Evolutionary conservation across 164 flowering plant species (phyloP).

Genomic region (Nelumbo lutea): DNA sequence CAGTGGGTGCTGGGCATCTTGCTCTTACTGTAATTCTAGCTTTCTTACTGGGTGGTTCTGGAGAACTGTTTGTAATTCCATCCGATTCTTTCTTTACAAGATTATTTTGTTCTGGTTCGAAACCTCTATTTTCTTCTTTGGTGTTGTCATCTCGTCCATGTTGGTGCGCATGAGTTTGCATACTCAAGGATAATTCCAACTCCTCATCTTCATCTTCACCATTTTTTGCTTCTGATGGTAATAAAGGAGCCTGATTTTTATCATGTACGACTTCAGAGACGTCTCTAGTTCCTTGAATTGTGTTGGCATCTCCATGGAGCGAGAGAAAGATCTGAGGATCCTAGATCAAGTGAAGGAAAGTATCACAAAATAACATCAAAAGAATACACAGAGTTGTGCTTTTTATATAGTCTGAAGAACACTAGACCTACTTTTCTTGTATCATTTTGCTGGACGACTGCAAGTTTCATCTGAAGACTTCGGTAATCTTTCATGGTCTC

Average conservation of each 20-base stretch:
- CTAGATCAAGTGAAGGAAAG: conserved; percentile 14
- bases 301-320: conserved; percentile 15
- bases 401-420: too few relatives aligned
- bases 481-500: conserved; percentile 58
- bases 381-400: too few relatives aligned
- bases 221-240: conserved; percentile 13
- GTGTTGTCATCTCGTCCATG: conserved; percentile 15
- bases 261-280: conserved; percentile 1
- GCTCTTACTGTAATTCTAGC: conserved; percentile 86
- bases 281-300: conserved; percentile 6
- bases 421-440: conserved; percentile 24
- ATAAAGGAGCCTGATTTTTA: conserved; percentile 5
- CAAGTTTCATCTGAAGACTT: conserved; percentile 54
- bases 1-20: conserved; percentile 70
- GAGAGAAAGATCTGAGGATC: conserved; percentile 38
- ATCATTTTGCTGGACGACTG: conserved; percentile 34
- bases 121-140: conserved; percentile 11
- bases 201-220: conserved; percentile 21
- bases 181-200: conserved; percentile 52
- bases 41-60: conserved; percentile 46
- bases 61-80: conserved; percentile 26
- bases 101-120: conserved; percentile 16
- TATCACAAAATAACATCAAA: not conserved
- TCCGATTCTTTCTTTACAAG: conserved; percentile 21
- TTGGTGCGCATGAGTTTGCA: conserved; percentile 24